phyloP scores from a whole-genome alignment of 2,329 filamentous ascomycete genomes.

The Aureobasidium sp. region DNA sequence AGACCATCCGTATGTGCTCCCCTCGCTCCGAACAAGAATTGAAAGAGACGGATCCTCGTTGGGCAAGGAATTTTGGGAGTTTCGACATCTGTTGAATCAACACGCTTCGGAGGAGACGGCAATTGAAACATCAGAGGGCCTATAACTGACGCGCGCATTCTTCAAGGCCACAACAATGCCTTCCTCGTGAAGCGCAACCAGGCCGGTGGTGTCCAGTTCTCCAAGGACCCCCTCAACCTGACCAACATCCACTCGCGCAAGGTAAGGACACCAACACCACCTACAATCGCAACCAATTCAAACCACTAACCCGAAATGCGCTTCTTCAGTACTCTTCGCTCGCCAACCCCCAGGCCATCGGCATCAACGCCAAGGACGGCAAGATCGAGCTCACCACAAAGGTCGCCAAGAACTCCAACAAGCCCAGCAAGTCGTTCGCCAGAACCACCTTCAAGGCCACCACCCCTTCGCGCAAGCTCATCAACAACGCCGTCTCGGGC shows the following conservation, averaged over 20 bases:
- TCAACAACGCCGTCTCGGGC: constrained; percentile 76
- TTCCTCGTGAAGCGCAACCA: constrained; percentile 85
- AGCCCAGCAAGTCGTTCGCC: constrained; percentile 60
- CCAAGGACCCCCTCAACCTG: constrained; percentile 89
- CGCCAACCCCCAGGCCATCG: constrained; percentile 77
- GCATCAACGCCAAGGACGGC: constrained; percentile 71
- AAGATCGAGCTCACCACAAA: constrained; percentile 78
- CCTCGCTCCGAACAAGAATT: background rate
- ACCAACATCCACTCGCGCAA: constrained; percentile 87
- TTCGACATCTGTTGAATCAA: background rate
- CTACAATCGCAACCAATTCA: no score
- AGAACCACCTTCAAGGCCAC: constrained; percentile 63
- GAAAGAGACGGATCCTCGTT: constrained; percentile 2
- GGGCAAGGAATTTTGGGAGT: background rate
- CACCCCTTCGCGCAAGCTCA: constrained; percentile 78
- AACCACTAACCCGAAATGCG: background rate
- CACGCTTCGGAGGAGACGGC: background rate
- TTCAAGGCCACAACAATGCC: constrained; percentile 75
- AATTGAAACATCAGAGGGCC: background rate
- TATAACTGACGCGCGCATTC: constrained; percentile 13
- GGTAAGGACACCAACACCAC: constrained; percentile 44
- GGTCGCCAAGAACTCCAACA: constrained; percentile 64
- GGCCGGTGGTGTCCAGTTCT: constrained; percentile 79
- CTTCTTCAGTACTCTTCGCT: constrained; percentile 72
- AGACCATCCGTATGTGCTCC: constrained; percentile 75